Base-by-base conservation (phyloP, 768 basidiomycete species). In the Pulveroboletus frians region DNA sequence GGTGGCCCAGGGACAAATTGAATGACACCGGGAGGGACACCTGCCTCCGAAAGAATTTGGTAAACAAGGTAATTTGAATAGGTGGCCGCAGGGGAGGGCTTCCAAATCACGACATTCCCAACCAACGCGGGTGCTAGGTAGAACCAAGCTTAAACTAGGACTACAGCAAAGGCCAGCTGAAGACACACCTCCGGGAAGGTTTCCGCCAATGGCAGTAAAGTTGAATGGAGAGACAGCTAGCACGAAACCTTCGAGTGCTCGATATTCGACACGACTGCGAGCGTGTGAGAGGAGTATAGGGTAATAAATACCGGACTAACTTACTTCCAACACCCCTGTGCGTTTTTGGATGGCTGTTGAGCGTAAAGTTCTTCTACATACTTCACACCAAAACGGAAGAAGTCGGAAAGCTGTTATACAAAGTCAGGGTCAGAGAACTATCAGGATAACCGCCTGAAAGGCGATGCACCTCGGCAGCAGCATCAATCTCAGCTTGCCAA, bases 401-500 rank as follows among this genome's bases (percentile, higher is more conserved):
- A 99, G 70, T 99, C 96, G 31, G 79, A 68, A 48, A 97, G 73
- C 93, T 83, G 46, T 30, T 6, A 18, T 31, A 54, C 21, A 26
- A 43, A 31, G 46, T 59, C 32, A 54, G 54, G 43, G 17, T 31
- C 37, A 17, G 35, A 46, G n/a, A 43, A 37, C 20, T 10, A n/a
- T 39, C 32, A 11, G 21, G 10, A 37, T 23, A n/a, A 13, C 4
- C 9, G 13, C 30, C 27, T 7, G 23, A 34, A 34, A 44, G 36
- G 32, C 10, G 10, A 66, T 79, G 37, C 49, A 91, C 92, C 85
- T 99, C 96, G 4, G 96, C 95, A 15, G 93, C 96, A 47, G 96
- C 92, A 67, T 99, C 96, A 54, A 99, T 98, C 76, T 99, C 96
- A 14, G 96, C 96, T 73, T 99, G 96, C 96, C 96, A 99, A 14